A percentile compares a stretch with the other conserved stretches of the same genome.
phyloP scores from a whole-genome alignment of 2,329 filamentous ascomycete species.

The Mycosphaerelloides madeirae region DNA sequence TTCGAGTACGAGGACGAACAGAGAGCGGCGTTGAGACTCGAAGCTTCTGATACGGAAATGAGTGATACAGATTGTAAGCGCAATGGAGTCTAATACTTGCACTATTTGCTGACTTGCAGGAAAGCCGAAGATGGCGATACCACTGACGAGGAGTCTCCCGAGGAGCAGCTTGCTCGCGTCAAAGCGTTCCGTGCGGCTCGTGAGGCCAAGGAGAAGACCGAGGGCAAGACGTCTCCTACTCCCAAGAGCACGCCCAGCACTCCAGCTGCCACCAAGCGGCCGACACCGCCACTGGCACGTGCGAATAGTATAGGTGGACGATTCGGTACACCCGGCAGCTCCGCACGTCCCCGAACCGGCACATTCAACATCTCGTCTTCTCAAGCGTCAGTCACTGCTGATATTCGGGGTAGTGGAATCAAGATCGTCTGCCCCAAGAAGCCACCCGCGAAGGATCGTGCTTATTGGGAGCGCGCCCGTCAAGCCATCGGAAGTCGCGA shows the following conservation, averaged over 20 bases:
- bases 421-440: conserved; percentile 19
- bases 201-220: not conserved
- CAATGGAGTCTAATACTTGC: not conserved
- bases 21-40: conserved; percentile 25
- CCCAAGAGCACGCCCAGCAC: conserved; percentile 19
- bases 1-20: conserved; percentile 34
- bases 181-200: conserved; percentile 15
- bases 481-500: conserved; percentile 25
- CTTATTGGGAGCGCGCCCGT: conserved; percentile 30
- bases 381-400: conserved; percentile 17
- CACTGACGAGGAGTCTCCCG: conserved; percentile 32
- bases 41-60: conserved; percentile 27
- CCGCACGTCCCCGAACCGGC: conserved; percentile 12
- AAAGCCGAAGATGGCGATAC: conserved; percentile 35
- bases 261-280: conserved; percentile 14
- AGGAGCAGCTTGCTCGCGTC: conserved; percentile 22
- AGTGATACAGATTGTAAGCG: conserved; percentile 32
- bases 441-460: conserved; percentile 16
- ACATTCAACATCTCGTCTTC: conserved; percentile 20
- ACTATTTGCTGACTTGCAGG: conserved; percentile 22
- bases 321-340: not conserved
- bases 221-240: conserved; percentile 10
- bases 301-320: conserved; percentile 3
- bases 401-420: conserved; percentile 19
- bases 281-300: conserved; percentile 4